phyloP scores from a whole-genome alignment of 148 eudicot genomes.

The Silene uniflora region DNA sequence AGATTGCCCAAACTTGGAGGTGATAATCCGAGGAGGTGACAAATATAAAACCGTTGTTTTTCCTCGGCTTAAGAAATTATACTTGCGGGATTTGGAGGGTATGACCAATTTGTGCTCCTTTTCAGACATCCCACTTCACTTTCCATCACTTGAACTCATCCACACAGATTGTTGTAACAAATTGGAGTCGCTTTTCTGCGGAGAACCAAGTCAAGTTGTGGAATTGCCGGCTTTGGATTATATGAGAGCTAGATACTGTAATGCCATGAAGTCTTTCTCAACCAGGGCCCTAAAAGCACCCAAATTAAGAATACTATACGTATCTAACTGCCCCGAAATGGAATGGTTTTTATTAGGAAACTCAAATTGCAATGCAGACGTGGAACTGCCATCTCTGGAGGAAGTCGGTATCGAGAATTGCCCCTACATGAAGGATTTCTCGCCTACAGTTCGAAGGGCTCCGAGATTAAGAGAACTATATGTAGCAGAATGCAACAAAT shows the following conservation, averaged over 20 bases:
- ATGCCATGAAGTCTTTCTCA: background rate
- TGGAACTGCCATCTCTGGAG: background rate
- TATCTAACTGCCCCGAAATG: background rate
- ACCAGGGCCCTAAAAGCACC: background rate
- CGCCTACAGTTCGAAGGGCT: background rate
- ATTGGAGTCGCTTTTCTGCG: background rate
- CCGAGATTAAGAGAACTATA: no score
- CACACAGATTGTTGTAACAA: background rate
- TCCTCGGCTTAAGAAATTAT: background rate
- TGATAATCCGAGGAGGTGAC: background rate
- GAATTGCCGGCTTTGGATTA: background rate
- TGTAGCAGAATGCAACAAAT: no score
- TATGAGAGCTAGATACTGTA: background rate
- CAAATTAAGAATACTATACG: background rate
- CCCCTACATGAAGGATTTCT: background rate
- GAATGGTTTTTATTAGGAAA: background rate
- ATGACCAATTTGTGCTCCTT: background rate
- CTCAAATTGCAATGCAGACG: background rate
- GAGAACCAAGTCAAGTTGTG: background rate
- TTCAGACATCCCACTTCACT: background rate
- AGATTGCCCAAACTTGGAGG: background rate
- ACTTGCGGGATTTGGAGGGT: background rate
- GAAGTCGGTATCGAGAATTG: background rate
- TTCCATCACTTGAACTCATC: background rate
- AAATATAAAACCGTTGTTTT: background rate